phyloP scores from a whole-genome alignment of 495 filamentous ascomycete genomes.

The Xanthoparmelia taractica region DNA sequence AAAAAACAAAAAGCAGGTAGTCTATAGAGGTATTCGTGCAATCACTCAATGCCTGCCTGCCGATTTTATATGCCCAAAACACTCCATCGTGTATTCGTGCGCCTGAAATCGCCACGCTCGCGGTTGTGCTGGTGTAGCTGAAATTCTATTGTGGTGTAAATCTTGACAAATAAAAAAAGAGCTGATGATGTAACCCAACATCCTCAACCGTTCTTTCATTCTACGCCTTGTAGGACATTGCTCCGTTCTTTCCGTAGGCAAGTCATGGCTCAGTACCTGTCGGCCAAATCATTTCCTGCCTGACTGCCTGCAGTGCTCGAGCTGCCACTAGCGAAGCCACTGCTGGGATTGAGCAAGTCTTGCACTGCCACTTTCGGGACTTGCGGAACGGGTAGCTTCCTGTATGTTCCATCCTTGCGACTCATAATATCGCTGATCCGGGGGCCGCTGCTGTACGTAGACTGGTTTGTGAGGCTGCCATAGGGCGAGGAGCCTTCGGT shows the following conservation, averaged over 20 bases:
- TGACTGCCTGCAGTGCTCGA: constrained; percentile 45
- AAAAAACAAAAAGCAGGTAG: not conserved
- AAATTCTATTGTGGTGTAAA: not conserved
- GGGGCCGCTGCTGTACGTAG: constrained; percentile 50
- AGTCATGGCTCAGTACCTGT: constrained; percentile 17
- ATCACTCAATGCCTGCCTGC: not conserved
- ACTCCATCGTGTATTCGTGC: not conserved
- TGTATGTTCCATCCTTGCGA: constrained; percentile 72
- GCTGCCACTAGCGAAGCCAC: constrained; percentile 51
- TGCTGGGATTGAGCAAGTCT: constrained; percentile 64
- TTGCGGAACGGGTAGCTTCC: constrained; percentile 89
- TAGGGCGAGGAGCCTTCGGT: constrained; percentile 51
- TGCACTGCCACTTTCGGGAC: constrained; percentile 84
- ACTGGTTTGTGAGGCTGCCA: constrained; percentile 46
- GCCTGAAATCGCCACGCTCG: not conserved
- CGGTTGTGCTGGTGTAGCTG: not conserved
- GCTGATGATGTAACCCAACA: not conserved
- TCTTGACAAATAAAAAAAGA: not conserved
- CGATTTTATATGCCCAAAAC: not conserved
- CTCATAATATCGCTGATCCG: constrained; percentile 90
- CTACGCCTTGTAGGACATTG: not conserved
- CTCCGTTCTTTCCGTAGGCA: not conserved
- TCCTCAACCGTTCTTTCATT: not conserved
- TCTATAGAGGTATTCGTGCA: constrained; percentile 7
- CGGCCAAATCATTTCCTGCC: constrained; percentile 30